These are phyloP conservation scores for Talaromyces sp. DNA, from an alignment of 2,329 filamentous ascomycete genomes.

Conservation along the genomic window DNA sequence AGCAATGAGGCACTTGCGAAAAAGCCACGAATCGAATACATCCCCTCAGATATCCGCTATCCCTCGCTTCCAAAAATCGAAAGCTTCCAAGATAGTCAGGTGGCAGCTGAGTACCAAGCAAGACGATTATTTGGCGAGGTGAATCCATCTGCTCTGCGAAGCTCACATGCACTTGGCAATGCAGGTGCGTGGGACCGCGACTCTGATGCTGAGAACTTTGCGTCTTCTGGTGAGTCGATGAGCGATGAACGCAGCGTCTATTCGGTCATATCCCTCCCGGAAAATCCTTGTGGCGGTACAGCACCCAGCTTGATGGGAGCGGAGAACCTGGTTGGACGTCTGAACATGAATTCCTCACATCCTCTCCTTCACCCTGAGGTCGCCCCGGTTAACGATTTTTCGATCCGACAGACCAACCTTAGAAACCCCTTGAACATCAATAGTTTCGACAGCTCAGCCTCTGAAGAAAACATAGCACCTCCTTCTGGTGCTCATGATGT, in stretches of 20 bases:
- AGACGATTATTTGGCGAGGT: constrained; percentile 65
- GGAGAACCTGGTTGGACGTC: constrained; percentile 50
- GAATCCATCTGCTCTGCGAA: constrained; percentile 56
- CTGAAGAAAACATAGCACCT: constrained; percentile 1
- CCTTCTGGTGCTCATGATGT: constrained; percentile 24
- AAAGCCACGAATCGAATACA: constrained; percentile 36
- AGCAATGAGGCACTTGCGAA: constrained; percentile 41
- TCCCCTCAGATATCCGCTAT: constrained; percentile 40
- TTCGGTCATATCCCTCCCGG: constrained; percentile 42
- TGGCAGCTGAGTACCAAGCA: constrained; percentile 29
- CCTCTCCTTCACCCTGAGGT: constrained; percentile 34
- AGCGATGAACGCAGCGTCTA: constrained; percentile 40
- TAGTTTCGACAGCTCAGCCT: constrained; percentile 18
- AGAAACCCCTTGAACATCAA: constrained; percentile 26
- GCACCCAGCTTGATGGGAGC: constrained; percentile 52
- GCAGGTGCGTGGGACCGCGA: constrained; percentile 33
- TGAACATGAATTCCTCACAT: constrained; percentile 51
- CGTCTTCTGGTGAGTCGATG: constrained; percentile 46
- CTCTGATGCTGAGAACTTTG: constrained; percentile 43
- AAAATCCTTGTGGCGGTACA: constrained; percentile 38
- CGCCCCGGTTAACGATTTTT: constrained; percentile 31
- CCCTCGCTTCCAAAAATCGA: constrained; percentile 47
- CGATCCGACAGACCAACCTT: constrained; percentile 37
- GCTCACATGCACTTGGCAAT: constrained; percentile 52
- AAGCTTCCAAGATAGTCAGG: constrained; percentile 35